Conservation (phyloP, 2,329 filamentous ascomycete species). For the Didymella arachidicola region DNA sequence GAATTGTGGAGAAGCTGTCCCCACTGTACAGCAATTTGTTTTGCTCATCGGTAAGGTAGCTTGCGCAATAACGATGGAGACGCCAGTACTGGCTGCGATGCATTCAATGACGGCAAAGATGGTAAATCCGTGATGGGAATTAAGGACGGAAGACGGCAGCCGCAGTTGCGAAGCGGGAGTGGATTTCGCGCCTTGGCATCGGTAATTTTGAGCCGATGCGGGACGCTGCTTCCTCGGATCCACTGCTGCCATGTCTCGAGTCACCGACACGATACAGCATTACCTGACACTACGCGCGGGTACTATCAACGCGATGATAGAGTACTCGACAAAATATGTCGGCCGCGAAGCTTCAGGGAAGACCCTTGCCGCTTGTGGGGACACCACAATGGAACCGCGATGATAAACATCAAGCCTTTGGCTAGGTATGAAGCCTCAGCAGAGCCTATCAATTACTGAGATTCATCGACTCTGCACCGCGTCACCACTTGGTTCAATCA, state of each 20-base stretch:
- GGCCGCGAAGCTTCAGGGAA: not conserved
- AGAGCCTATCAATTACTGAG: no score
- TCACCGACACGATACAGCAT: not conserved
- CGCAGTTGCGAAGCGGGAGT: not conserved
- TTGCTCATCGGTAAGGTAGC: not conserved
- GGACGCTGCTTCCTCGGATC: not conserved
- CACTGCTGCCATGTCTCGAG: not conserved
- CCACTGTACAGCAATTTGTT: not conserved
- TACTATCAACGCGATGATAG: not conserved
- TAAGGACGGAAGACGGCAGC: constrained; percentile 1
- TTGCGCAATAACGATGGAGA: not conserved
- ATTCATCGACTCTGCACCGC: not conserved
- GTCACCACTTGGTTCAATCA: not conserved
- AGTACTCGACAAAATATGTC: not conserved
- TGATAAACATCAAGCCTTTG: not conserved
- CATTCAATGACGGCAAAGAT: not conserved
- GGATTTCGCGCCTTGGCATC: not conserved
- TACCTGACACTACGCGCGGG: not conserved
- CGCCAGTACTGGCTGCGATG: not conserved
- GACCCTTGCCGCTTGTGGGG: not conserved
- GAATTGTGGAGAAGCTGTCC: not conserved
- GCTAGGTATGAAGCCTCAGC: not conserved
- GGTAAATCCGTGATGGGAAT: not conserved
- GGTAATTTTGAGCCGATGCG: not conserved
- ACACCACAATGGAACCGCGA: not conserved